Evolutionary conservation across 305 asterid species (phyloP).

Genomic region (Solanum hybrid): DNA sequence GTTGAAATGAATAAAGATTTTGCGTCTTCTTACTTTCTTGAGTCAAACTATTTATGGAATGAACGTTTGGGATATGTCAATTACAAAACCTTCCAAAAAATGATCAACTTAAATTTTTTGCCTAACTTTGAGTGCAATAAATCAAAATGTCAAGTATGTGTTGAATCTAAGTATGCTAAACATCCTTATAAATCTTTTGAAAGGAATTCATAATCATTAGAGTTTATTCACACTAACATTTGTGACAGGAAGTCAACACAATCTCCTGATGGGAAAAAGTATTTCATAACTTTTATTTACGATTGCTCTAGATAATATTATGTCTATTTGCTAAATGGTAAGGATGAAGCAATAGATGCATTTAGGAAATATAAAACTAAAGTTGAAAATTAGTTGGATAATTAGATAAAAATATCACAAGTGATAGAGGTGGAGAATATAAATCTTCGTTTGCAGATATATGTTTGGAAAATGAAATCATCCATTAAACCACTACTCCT

Average conservation of each 20-base stretch:
- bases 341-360: background rate
- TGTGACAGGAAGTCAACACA: background rate
- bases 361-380: background rate
- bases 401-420: too few species aligned
- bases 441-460: too few species aligned
- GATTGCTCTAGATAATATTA: background rate
- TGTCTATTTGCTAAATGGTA: background rate
- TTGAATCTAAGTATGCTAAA: background rate
- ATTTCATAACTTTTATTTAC: too few species aligned
- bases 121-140: background rate
- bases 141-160: background rate
- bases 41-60: background rate
- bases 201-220: background rate
- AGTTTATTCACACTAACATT: too few species aligned
- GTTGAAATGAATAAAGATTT: background rate
- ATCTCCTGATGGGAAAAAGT: background rate
- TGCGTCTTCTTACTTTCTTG: background rate
- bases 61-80: background rate
- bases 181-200: background rate
- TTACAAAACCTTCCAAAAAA: too few species aligned
- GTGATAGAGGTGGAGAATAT: too few species aligned
- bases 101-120: background rate
- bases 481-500: too few species aligned
- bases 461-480: too few species aligned
- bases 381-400: background rate